phyloP scores from a whole-genome alignment of 2,329 filamentous ascomycete genomes.

The Mycocentrospora acerina region DNA sequence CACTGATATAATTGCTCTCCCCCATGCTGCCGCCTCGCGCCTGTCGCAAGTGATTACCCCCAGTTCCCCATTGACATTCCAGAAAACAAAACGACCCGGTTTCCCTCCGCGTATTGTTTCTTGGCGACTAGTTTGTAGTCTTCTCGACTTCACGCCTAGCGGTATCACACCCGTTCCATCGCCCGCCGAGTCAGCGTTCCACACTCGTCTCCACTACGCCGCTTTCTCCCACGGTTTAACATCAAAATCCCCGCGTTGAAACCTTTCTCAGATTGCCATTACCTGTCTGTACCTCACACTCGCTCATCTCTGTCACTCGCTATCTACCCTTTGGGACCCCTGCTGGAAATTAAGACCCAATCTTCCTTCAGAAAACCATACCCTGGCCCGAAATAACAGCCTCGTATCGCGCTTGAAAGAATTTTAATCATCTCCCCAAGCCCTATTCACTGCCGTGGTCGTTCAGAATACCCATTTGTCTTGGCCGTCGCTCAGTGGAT shows the following conservation, averaged over 20 bases:
- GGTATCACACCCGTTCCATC: constrained; percentile 27
- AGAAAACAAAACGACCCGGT: constrained; percentile 12
- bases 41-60: background rate
- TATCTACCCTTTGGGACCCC: constrained; percentile 14
- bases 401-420: constrained; percentile 17
- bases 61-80: constrained; percentile 11
- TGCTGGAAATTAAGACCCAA: constrained; percentile 9
- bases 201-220: constrained; percentile 37
- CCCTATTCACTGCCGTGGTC: background rate
- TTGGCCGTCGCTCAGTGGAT: background rate
- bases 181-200: constrained; percentile 25
- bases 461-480: constrained; percentile 3
- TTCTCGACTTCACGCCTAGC: constrained; percentile 10
- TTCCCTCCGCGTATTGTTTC: constrained; percentile 4
- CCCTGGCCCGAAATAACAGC: background rate
- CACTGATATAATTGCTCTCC: constrained; percentile 30
- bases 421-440: constrained; percentile 7
- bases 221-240: constrained; percentile 15
- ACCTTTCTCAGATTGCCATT: too few relatives aligned
- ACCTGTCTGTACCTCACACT: constrained; percentile 20
- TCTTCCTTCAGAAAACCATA: constrained; percentile 1
- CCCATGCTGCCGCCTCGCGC: constrained; percentile 12
- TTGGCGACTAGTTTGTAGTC: constrained; percentile 2
- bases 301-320: constrained; percentile 12
- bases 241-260: constrained; percentile 20